These are phyloP conservation scores for Lathyrus sativus DNA, from an alignment of 306 rosid species.

Conservation along the genomic window DNA sequence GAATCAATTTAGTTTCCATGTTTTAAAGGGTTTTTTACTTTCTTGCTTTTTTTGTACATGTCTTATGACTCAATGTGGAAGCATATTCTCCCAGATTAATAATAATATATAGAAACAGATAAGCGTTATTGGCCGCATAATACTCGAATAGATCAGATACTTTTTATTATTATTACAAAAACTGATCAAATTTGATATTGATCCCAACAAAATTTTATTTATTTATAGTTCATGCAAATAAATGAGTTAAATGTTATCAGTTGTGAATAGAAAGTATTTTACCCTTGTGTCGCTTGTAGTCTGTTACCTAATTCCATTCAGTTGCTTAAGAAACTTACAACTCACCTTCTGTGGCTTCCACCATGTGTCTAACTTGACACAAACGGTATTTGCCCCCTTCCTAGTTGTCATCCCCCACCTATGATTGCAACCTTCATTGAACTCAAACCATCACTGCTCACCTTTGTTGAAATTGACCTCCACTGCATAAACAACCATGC, in stretches of 20 bases:
- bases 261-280: background rate
- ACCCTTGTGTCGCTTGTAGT: background rate
- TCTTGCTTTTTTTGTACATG: constrained; percentile 8
- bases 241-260: background rate
- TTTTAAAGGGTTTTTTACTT: constrained; percentile 7
- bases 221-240: background rate
- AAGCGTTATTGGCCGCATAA: background rate
- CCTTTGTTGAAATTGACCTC: too few species aligned
- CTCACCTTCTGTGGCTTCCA: background rate
- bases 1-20: background rate
- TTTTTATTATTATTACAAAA: too few species aligned
- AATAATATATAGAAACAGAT: background rate
- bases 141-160: background rate
- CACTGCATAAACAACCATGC: too few species aligned
- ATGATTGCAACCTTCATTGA: background rate
- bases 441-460: background rate
- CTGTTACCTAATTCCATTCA: background rate
- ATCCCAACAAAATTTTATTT: background rate
- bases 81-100: background rate
- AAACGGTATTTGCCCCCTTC: background rate
- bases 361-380: background rate
- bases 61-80: background rate
- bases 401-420: too few species aligned
- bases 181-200: background rate
- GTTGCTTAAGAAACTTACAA: background rate